Evolutionary conservation across 805 yeast species (phyloP).

Genomic region (Sugiyamaella marilandica): DNA sequence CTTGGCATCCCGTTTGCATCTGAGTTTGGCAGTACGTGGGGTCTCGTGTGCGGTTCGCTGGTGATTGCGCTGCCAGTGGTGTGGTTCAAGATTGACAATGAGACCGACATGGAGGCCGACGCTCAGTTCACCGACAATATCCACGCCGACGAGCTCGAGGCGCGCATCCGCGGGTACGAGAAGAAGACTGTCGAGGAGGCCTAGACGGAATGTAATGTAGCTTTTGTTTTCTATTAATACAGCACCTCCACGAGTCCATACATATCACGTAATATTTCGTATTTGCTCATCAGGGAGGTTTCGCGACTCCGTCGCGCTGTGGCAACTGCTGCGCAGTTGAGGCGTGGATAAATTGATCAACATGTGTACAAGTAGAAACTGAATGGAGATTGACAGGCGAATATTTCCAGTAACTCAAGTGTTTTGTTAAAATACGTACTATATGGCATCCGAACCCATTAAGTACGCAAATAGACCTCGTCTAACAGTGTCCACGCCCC

Average conservation of each 20-base stretch:
- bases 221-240: neutral
- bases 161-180: constrained; percentile 5
- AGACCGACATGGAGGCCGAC: constrained; percentile 33
- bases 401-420: too few relatives aligned
- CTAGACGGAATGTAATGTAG: neutral
- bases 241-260: too few relatives aligned
- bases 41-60: constrained; percentile 43
- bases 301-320: too few relatives aligned
- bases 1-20: constrained; percentile 34
- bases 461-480: too few relatives aligned
- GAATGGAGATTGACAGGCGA: too few relatives aligned
- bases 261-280: too few relatives aligned
- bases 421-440: too few relatives aligned
- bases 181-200: neutral
- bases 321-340: too few relatives aligned
- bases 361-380: neutral
- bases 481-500: neutral
- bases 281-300: too few relatives aligned
- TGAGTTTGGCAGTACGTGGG: constrained; percentile 52
- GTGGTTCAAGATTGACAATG: constrained; percentile 41
- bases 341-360: neutral
- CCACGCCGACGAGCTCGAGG: constrained; percentile 16
- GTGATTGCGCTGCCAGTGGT: constrained; percentile 46
- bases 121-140: constrained; percentile 19
- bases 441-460: too few relatives aligned